Percentiles rank a stretch among this genome's conserved stretches.
These are phyloP conservation scores for Penicillium herquei DNA, from an alignment of 495 filamentous ascomycete species.

Conservation along the genomic window DNA sequence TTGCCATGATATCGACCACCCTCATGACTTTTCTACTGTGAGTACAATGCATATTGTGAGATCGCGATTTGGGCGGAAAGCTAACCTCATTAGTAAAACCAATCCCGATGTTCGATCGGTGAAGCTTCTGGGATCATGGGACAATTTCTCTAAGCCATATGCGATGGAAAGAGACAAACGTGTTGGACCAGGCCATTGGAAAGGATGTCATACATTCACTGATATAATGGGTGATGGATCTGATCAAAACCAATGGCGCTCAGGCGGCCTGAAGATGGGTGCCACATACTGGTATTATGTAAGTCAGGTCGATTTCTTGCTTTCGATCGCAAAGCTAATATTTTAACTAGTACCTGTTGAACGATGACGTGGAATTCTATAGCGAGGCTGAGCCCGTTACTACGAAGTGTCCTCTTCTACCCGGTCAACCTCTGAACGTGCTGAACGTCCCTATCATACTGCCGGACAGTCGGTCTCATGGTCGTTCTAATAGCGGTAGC, in stretches of 20 bases:
- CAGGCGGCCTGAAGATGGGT: slow-evolving; percentile 85
- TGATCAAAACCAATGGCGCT: slow-evolving; percentile 54
- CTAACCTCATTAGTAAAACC: slow-evolving; percentile 38
- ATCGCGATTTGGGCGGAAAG: background rate
- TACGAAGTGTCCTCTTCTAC: slow-evolving; percentile 78
- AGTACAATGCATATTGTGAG: slow-evolving; percentile 30
- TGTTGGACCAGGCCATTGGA: slow-evolving; percentile 71
- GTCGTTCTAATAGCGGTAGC: slow-evolving; percentile 36
- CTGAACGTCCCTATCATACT: slow-evolving; percentile 73
- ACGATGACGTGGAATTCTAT: slow-evolving; percentile 70
- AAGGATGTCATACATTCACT: slow-evolving; percentile 78
- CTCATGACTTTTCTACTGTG: slow-evolving; percentile 74
- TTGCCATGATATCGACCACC: slow-evolving; percentile 67
- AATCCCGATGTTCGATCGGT: slow-evolving; percentile 66
- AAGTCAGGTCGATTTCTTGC: slow-evolving; percentile 29
- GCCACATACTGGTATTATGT: slow-evolving; percentile 95
- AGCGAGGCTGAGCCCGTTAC: slow-evolving; percentile 70
- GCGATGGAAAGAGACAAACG: slow-evolving; percentile 73
- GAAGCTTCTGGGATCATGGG: slow-evolving; percentile 86
- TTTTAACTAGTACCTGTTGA: slow-evolving; percentile 66
- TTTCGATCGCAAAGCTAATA: slow-evolving; percentile 3
- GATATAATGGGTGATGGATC: slow-evolving; percentile 83
- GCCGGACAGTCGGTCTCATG: slow-evolving; percentile 42
- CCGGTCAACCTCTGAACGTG: slow-evolving; percentile 81
- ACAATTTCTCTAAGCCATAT: slow-evolving; percentile 79